Evolutionary conservation across 1,139 yeast species (phyloP).

Genomic region (Hyphopichia khmerensis): DNA sequence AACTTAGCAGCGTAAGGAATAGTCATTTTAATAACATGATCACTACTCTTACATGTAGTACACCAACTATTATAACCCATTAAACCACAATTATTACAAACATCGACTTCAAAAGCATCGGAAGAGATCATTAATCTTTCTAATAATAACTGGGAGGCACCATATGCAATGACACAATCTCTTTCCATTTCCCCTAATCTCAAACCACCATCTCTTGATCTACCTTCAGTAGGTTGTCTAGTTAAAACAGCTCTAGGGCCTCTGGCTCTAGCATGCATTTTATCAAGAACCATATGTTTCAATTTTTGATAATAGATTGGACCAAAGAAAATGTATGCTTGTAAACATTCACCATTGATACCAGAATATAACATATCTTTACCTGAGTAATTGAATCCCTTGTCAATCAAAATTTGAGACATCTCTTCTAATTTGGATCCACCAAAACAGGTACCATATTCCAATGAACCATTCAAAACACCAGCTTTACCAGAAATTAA

Average conservation of each 20-base stretch:
- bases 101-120: slow-evolving; percentile 96
- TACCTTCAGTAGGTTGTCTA: slow-evolving; percentile 99
- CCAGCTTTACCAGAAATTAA: slow-evolving; percentile 95
- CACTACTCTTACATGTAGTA: slow-evolving; percentile 88
- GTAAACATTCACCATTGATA: slow-evolving; percentile 94
- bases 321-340: slow-evolving; percentile 98
- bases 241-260: slow-evolving; percentile 98
- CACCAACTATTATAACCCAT: slow-evolving; percentile 99
- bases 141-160: slow-evolving; percentile 96
- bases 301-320: slow-evolving; percentile 98
- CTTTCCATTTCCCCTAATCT: slow-evolving; percentile 99
- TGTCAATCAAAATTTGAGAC: slow-evolving; percentile 85
- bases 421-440: slow-evolving; percentile 98
- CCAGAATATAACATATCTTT: slow-evolving; percentile 98
- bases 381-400: slow-evolving; percentile 97
- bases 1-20: slow-evolving; percentile 98
- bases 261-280: slow-evolving; percentile 98
- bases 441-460: slow-evolving; percentile 98
- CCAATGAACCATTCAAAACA: slow-evolving; percentile 91
- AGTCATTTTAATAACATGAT: slow-evolving; percentile 86
- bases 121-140: slow-evolving; percentile 97
- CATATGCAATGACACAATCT: slow-evolving; percentile 99
- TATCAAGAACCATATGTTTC: slow-evolving; percentile 99
- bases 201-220: slow-evolving; percentile 98
- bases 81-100: slow-evolving; percentile 93